Evolutionary conservation across 805 yeast species (phyloP), one percentile per base, ranked within the genome.

Genomic region (Millerozyma acaciae): DNA sequence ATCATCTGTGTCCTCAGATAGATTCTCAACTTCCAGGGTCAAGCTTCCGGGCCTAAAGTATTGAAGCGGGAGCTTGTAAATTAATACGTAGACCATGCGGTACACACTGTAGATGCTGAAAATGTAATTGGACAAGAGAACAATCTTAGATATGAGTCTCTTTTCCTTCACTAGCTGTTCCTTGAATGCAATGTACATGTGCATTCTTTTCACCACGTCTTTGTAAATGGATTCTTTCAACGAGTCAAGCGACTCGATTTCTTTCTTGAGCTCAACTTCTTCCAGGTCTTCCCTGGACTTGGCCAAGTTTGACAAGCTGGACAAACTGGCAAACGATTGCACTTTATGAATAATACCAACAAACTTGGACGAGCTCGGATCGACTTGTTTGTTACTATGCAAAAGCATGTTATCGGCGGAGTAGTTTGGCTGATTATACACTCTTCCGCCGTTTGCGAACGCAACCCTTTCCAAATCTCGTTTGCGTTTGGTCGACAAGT

Each of bases 61-160:
- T 33, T 37, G 26, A 26, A 40, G 44, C 9, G 77, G 76, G 10
- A 73, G 45, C 35, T 63, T 64, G 23, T 71, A 34, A 2, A 67
- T 22, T 26, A 70, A 40, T 24, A 70, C 71, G 45, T 60, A 64
- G 20, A 69, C 28, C 5, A 73, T 55, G 33, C 76, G 56, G 48
- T 75, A 75, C 30, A 68, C 34, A 53, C 80, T 74, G 51, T 74
- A 75, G n/a, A 60, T 26, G 8, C 73, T 60, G 40, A 74, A 69
- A 5, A 48, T 43, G 33, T 44, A 30, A 38, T 57, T 50, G 30
- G 53, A 43, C 10, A 28, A n/a, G 8, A 9, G 21, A 3, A 28
- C 8, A 12, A 19, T 16, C 16, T 19, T 20, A 8, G 22, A 15
- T 9, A 8, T 8, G 6, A 28, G 2, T 10, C 9, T 17, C 13